Base-by-base conservation (phyloP, 108 stramenopile genomes). In the Cyclostephanos tholiformis region DNA sequence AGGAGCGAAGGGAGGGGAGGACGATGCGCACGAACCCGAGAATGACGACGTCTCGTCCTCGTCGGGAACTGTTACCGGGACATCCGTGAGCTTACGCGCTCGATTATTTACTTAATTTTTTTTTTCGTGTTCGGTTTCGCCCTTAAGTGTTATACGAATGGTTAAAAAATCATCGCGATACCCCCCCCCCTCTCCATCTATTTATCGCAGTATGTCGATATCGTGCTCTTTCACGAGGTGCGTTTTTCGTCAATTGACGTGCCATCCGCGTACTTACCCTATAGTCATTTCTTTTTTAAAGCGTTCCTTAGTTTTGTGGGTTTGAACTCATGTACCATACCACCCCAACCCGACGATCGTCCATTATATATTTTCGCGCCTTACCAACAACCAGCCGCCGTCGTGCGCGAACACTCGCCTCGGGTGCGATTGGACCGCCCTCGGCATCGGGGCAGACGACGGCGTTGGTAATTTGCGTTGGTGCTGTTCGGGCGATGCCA, bases 391-490 rank as follows among this genome's bases (percentile, higher is more conserved):
- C 32, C 16, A 87, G 80, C 93, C 93, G n/a, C 73, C 76, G 46
- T 58, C 74, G 19, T 94, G 93, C 82, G 85, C 87, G 23, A 83
- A 82, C 20, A 84, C 87, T 22, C 75, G 74, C 11, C 39, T 55
- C 8, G 91, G 93, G 20, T 95, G 94, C 64, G 91, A 95, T 75
- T 95, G 90, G 90, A 85, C 87, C 0, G 75, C 87, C 8, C 67
- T 91, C 26, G 94, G 94, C 16, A 77, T 95, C 26, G 94, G 94
- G 17, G 82, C 83, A 9, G 57, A 61, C 39, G 83, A 66, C 19
- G 86, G 79, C n/a, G 83, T 79, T 0, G 82, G 74, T 0, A 82
- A 76, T 17, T 41, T 90, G 14, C 82, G 90, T 30, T 95, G 89
- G 79, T 95, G 94, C 57, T 95, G 94, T 67, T 88, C 81, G 36